Conservation (phyloP, 2,329 filamentous ascomycete species). For the Ascochyta pisi region DNA sequence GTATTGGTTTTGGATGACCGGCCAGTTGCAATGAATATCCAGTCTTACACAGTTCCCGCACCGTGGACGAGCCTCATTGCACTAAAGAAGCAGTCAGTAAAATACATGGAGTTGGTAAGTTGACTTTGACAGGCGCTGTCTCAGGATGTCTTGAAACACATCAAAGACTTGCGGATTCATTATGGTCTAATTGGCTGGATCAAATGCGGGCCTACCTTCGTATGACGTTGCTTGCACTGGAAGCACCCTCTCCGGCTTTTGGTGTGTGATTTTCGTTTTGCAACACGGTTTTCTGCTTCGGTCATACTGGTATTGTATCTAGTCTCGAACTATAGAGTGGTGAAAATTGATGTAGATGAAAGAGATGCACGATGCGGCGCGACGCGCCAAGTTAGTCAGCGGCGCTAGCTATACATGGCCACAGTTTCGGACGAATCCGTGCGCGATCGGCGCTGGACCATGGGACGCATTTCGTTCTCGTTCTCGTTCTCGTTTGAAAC, state of each 20-base stretch:
- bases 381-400: slow-evolving; percentile 6
- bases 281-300: slow-evolving; percentile 26
- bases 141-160: background rate
- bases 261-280: slow-evolving; percentile 42
- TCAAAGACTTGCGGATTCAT: background rate
- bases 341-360: background rate
- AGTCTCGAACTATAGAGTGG: background rate
- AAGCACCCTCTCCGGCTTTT: slow-evolving; percentile 42
- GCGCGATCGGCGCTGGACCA: background rate
- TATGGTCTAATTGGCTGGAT: slow-evolving; percentile 1
- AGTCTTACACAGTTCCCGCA: slow-evolving; percentile 42
- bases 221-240: slow-evolving; percentile 43
- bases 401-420: background rate
- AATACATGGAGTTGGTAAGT: background rate
- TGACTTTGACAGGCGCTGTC: background rate
- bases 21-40: slow-evolving; percentile 42
- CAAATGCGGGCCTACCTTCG: slow-evolving; percentile 34
- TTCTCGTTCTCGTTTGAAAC: background rate
- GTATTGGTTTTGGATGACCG: slow-evolving; percentile 25
- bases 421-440: background rate
- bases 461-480: too few relatives aligned
- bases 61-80: slow-evolving; percentile 40
- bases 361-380: slow-evolving; percentile 1
- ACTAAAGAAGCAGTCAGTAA: slow-evolving; percentile 24
- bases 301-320: slow-evolving; percentile 16